Base-by-base conservation (phyloP, 2,329 filamentous ascomycete species). In the Cladophialophora exuberans region DNA sequence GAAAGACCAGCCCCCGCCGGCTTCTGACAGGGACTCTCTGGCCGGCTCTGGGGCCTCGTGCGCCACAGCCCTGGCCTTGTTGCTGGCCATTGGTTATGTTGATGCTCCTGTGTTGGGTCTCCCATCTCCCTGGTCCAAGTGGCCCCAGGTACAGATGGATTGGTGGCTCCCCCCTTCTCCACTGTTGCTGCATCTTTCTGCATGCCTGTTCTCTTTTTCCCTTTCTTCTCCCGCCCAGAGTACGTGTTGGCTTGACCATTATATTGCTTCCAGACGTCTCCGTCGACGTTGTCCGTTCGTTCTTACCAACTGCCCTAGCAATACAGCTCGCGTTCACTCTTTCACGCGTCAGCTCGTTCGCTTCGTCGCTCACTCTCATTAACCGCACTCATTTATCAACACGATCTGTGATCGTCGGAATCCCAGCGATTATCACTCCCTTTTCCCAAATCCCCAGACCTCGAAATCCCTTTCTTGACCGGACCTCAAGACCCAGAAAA, bases 321-420 rank as follows among this genome's bases (percentile, higher is more conserved):
- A 46, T 59, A 53, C 56, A 49, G 54, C 56, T 54, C 57, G 56
- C 59, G 59, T 62, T 56, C 59, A 62, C 52, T 62, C 59, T 28
- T 60, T 62, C 48, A 56, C 59, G 58, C 58, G 55, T 39, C 36
- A 57, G 35, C 56, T 20, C 46, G 15, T 47, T 56, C 54, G 35
- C 53, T 57, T 41, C 35, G 35, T 54, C 56, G 31, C 45, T 30
- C 50, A 33, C 43, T 47, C 51, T 44, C 36, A 33, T 50, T 43
- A 39, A 33, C 36, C 20, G 41, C 38, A 52, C 52, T 25, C 52
- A 46, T 20, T 47, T 49, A 54, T 35, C 23, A 47, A 36, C 56
- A 59, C 59, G 59, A 62, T 62, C 59, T 59, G 59, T 51, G 59
- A 62, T 62, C 59, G 59, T 57, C 56, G 20, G 13, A 49, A 49